Evolutionary conservation across 805 yeast genomes (phyloP), one percentile per base, ranked within the genome.

Genomic region (Saturnispora zaruensis): DNA sequence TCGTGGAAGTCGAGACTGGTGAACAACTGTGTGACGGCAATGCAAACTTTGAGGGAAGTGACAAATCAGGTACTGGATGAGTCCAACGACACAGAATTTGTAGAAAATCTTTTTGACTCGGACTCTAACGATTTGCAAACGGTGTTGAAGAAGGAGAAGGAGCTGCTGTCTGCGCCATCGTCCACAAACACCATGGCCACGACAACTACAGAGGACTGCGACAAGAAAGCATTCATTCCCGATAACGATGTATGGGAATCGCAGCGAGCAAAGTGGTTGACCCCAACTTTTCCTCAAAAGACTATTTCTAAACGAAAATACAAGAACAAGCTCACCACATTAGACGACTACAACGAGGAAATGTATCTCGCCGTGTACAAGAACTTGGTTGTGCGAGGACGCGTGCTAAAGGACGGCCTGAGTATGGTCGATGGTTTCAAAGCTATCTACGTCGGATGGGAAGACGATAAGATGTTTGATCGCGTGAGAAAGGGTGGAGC

Each of bases 361-460:
- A 74, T 76, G 50, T 82, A 81, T 57, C 68, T 77, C 3, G 74
- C 77, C 20, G 75, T 91, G 8, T 91, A 88, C 65, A 75, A 75
- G 50, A 76, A 76, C 55, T 69, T 91, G 57, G 84, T 90, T 25
- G 77, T 82, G 41, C 82, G 84, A 59, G 82, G 82, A 34, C 80
- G 81, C 57, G 73, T 78, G 6, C 72, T 91, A 58, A 82, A 79
- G 58, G 71, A 71, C 50, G 86, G 89, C 14, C 71, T 91, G 66
- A 87, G 86, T 64, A 74, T 91, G 58, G 72, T 71, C 51, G 96
- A 88, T 62, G 79, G 85, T 40, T 62, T 88, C 46, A 75, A 76
- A 55, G 77, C 90, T 23, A 75, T 90, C 40, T 81, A 87, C 58
- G 78, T 84, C 3, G 96, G 96, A 18, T 90, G 98, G 98, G 74